Evolutionary conservation across 1,284 basidiomycete species (phyloP).

Genomic region (Ceratobasidium sp.): DNA sequence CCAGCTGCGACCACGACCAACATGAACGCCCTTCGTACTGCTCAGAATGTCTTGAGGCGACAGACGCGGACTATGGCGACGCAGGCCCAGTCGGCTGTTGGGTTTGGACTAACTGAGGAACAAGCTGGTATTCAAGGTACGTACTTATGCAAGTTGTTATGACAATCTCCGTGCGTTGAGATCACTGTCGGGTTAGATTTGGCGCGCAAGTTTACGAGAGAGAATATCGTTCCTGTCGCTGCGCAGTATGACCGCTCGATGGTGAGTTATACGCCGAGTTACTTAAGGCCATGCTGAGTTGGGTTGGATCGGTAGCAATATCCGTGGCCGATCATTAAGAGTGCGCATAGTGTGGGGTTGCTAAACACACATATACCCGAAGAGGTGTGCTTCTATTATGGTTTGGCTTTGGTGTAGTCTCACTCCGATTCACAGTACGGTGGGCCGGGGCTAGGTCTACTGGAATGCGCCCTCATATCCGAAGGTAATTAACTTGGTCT

Average conservation of each 20-base stretch:
- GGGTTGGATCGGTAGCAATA: no score
- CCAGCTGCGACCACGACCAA: not conserved
- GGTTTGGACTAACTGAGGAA: conserved; percentile 57
- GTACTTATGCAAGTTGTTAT: not conserved
- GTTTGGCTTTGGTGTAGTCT: not conserved
- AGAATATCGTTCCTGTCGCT: conserved; percentile 65
- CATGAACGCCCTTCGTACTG: conserved; percentile 21
- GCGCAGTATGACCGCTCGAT: conserved; percentile 63
- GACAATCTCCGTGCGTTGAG: conserved; percentile 8
- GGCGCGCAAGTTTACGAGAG: conserved; percentile 63
- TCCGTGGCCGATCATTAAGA: conserved; percentile 67
- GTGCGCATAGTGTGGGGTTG: conserved; percentile 63
- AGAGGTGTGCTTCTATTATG: conserved; percentile 54
- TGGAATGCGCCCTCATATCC: conserved; percentile 65
- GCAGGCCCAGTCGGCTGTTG: not conserved
- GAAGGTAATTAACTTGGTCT: conserved; percentile 51
- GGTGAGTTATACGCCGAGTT: no score
- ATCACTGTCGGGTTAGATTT: no score
- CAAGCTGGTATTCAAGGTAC: conserved; percentile 58
- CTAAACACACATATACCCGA: conserved; percentile 64
- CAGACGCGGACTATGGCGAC: not conserved
- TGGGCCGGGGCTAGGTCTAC: conserved; percentile 64
- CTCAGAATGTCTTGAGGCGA: not conserved
- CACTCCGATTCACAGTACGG: conserved; percentile 60
- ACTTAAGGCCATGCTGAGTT: no score